Conservation (phyloP, 1,284 basidiomycete genomes). For the Cryptococcus jaspeensis region DNA sequence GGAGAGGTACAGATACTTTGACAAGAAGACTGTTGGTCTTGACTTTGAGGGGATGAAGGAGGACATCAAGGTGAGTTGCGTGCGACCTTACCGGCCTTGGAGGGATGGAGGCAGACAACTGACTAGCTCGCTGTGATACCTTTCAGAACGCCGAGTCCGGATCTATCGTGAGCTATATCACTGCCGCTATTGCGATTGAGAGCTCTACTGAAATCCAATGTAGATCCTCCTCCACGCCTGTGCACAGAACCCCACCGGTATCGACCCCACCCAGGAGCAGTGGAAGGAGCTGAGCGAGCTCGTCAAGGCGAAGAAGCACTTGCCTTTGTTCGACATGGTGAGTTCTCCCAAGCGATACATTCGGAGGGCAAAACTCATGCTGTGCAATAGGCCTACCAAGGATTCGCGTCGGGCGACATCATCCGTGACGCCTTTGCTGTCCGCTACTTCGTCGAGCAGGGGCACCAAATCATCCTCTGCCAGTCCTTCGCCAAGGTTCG, state of each 20-base stretch:
- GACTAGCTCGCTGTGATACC: background rate
- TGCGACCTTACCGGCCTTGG: background rate
- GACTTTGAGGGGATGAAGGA: constrained; percentile 89
- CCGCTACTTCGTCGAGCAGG: constrained; percentile 86
- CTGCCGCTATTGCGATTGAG: background rate
- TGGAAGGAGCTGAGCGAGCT: constrained; percentile 90
- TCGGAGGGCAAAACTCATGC: constrained; percentile 38
- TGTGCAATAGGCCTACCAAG: constrained; percentile 87
- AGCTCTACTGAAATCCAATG: background rate
- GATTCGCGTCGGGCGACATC: constrained; percentile 87
- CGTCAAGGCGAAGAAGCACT: constrained; percentile 62
- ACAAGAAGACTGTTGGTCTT: constrained; percentile 88
- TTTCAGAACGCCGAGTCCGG: constrained; percentile 51
- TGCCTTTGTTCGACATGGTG: constrained; percentile 61
- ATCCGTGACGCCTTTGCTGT: constrained; percentile 91
- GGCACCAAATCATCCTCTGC: constrained; percentile 78
- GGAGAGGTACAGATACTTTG: constrained; percentile 85
- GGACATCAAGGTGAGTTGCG: constrained; percentile 65
- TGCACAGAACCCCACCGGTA: constrained; percentile 92
- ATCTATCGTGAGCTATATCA: constrained; percentile 45
- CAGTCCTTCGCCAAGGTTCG: constrained; percentile 91
- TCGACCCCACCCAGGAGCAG: constrained; percentile 91
- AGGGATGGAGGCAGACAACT: too few species aligned
- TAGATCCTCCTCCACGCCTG: constrained; percentile 58
- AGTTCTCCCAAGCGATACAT: constrained; percentile 28